phyloP scores from a whole-genome alignment of 257 asterid species.

The Lantana camara region DNA sequence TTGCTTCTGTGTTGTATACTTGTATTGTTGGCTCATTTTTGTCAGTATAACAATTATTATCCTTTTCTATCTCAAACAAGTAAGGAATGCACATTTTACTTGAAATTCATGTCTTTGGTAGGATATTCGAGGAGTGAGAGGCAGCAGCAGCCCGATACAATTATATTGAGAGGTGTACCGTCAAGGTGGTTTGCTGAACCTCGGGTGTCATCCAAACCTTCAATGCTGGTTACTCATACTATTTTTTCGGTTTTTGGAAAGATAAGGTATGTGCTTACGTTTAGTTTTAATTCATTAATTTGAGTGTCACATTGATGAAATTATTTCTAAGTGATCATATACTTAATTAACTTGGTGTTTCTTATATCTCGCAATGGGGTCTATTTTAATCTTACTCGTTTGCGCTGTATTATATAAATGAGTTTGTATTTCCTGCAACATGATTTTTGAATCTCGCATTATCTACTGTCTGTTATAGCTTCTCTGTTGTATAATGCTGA shows the following conservation, averaged over 20 bases:
- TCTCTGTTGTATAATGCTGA: neutral
- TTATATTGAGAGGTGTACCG: constrained; percentile 85
- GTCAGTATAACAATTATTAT: neutral
- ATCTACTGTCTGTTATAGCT: neutral
- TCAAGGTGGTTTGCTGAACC: constrained; percentile 98
- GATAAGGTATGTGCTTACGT: constrained; percentile 56
- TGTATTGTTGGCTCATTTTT: neutral
- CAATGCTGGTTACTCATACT: constrained; percentile 93
- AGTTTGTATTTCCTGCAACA: neutral
- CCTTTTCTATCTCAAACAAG: neutral
- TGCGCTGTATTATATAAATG: neutral
- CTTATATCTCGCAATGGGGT: neutral
- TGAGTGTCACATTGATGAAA: constrained; percentile 8
- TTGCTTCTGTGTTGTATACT: constrained; percentile 3
- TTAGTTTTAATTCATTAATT: constrained; percentile 19
- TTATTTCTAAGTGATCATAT: constrained; percentile 6
- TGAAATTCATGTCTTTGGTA: constrained; percentile 29
- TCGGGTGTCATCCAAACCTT: constrained; percentile 95
- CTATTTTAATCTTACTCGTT: neutral
- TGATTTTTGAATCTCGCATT: neutral
- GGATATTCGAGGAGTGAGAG: constrained; percentile 61
- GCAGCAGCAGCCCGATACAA: constrained; percentile 89
- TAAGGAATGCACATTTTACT: constrained; percentile 9
- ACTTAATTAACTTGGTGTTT: neutral
- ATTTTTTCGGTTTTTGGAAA: constrained; percentile 84